Percentiles rank a stretch among this genome's conserved stretches.
Evolutionary conservation across 169 alveolate genomes (phyloP).

Genomic region (Eimeria falciformis): DNA sequence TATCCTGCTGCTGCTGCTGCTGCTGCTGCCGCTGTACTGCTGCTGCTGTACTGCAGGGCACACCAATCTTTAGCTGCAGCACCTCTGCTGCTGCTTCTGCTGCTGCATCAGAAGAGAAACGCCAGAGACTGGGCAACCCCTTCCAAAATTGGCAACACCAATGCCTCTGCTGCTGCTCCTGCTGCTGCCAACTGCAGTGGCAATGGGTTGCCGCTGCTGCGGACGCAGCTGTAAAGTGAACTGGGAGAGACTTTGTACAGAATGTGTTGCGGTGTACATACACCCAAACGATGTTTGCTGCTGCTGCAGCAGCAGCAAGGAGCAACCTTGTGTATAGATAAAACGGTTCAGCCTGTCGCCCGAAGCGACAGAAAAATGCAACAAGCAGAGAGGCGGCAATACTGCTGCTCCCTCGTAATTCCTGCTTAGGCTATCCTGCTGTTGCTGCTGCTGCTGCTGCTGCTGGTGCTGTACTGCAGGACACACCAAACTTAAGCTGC

Average conservation of each 20-base stretch:
- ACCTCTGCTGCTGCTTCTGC: conserved; percentile 27
- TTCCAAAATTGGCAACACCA: too few relatives aligned
- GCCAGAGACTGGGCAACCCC: not conserved
- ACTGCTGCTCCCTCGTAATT: conserved; percentile 1
- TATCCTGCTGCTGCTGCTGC: conserved; percentile 6
- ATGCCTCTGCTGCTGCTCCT: not conserved
- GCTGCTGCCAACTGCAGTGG: conserved; percentile 16
- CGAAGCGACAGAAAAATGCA: not conserved
- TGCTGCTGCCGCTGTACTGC: conserved; percentile 24
- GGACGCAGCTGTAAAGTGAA: not conserved
- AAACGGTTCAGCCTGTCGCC: not conserved
- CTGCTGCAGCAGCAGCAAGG: conserved; percentile 18
- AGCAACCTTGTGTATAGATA: too few relatives aligned
- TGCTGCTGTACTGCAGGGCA: not conserved
- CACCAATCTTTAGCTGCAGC: not conserved
- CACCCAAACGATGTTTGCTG: not conserved
- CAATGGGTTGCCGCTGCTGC: conserved; percentile 27
- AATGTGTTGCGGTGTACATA: not conserved
- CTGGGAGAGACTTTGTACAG: not conserved
- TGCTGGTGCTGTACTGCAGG: not conserved
- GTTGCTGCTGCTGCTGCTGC: conserved; percentile 13
- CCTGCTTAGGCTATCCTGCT: too few relatives aligned
- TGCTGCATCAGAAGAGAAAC: not conserved
- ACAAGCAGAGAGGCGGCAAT: not conserved
- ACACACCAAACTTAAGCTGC: not conserved